These are phyloP conservation scores for Aspergillus sp. DNA, from an alignment of 2,329 filamentous ascomycete species.

Conservation along the genomic window DNA sequence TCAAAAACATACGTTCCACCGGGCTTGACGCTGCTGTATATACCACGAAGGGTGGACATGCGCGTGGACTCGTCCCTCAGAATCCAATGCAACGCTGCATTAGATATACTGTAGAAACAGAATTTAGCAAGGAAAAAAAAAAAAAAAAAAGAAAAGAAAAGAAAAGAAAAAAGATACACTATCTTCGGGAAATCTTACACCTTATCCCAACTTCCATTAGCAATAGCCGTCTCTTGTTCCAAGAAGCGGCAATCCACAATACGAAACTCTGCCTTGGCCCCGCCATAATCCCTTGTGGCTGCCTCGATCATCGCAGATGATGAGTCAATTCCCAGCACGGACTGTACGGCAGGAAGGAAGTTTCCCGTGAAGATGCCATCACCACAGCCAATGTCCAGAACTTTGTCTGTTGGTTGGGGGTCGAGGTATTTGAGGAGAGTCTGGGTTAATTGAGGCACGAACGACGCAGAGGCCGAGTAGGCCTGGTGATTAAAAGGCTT, in stretches of 20 bases:
- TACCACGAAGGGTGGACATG: slow-evolving; percentile 49
- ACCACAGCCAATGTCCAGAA: slow-evolving; percentile 62
- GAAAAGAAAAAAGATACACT: not conserved
- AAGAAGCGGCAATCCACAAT: slow-evolving; percentile 33
- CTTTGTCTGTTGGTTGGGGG: slow-evolving; percentile 52
- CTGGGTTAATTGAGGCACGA: slow-evolving; percentile 58
- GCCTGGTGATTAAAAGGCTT: slow-evolving; percentile 34
- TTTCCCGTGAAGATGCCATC: slow-evolving; percentile 58
- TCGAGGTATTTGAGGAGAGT: slow-evolving; percentile 58
- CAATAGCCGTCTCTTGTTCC: slow-evolving; percentile 19
- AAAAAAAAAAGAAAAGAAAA: not conserved
- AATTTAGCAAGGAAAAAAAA: not conserved
- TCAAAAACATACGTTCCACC: slow-evolving; percentile 62
- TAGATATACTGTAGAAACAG: slow-evolving; percentile 44
- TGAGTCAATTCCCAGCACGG: slow-evolving; percentile 56
- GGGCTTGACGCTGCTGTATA: slow-evolving; percentile 49
- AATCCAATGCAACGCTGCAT: slow-evolving; percentile 65
- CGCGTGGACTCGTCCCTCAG: slow-evolving; percentile 46
- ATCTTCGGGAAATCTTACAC: slow-evolving; percentile 31
- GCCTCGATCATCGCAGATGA: slow-evolving; percentile 56
- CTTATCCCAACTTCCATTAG: slow-evolving; percentile 43
- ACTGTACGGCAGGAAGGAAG: slow-evolving; percentile 45
- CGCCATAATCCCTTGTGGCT: slow-evolving; percentile 41
- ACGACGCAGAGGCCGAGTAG: slow-evolving; percentile 59
- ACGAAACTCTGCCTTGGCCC: slow-evolving; percentile 19